Percentiles rank a stretch among this genome's conserved stretches.
These are phyloP conservation scores for Neurospora discreta DNA, from an alignment of 495 filamentous ascomycete species.

Conservation along the genomic window DNA sequence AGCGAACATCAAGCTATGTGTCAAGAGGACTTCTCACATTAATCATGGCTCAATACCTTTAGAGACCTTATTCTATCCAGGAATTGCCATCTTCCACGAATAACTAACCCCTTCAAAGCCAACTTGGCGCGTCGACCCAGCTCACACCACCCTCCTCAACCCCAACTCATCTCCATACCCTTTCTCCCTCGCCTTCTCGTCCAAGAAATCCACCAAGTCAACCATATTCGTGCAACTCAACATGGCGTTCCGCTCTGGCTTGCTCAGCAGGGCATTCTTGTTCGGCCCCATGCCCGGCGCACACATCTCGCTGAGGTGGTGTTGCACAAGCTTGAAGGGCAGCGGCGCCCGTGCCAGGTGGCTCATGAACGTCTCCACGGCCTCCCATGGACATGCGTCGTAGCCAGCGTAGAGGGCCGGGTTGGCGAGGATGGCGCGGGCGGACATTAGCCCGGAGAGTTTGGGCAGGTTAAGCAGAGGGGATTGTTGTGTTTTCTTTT, in stretches of 20 bases:
- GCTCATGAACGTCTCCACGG: conserved; percentile 46
- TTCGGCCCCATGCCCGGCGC: conserved; percentile 36
- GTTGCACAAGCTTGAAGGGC: conserved; percentile 47
- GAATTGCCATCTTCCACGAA: neutral
- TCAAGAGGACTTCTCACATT: neutral
- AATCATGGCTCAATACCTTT: neutral
- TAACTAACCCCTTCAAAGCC: neutral
- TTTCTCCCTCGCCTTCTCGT: conserved; percentile 30
- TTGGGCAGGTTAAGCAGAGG: conserved; percentile 21
- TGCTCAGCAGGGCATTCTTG: conserved; percentile 36
- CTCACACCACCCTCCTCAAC: conserved; percentile 2
- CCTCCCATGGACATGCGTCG: conserved; percentile 45
- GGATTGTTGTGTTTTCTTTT: neutral
- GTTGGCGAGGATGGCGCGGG: conserved; percentile 50
- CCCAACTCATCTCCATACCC: conserved; percentile 6
- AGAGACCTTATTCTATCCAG: neutral
- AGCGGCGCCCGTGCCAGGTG: conserved; percentile 40
- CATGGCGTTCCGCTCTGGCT: conserved; percentile 40
- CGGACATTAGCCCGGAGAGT: conserved; percentile 49
- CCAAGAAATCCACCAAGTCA: conserved; percentile 50
- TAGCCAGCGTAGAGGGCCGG: conserved; percentile 50
- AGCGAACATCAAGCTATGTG: neutral
- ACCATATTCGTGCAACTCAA: conserved; percentile 40
- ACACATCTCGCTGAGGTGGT: conserved; percentile 56
- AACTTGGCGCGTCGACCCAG: neutral